Percentiles rank a stretch among this genome's conserved stretches.
phyloP scores from a whole-genome alignment of 2,329 filamentous ascomycete genomes.

The Spiromastix sp. region DNA sequence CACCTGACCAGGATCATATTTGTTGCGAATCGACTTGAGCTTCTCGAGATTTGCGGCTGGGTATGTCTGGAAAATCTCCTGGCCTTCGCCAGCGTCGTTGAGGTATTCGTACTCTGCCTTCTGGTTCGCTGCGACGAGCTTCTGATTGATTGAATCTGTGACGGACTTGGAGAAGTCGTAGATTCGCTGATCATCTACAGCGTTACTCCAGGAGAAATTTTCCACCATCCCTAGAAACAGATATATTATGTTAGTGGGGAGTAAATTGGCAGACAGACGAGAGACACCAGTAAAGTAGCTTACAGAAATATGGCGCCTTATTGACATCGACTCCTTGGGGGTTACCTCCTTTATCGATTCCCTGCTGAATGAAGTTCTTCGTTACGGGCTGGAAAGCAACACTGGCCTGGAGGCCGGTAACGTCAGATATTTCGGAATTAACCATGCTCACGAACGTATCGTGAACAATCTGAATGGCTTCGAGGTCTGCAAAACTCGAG shows the following conservation, averaged over 20 bases:
- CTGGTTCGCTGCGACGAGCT: background rate
- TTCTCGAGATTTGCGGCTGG: conserved; percentile 18
- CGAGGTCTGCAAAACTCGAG: background rate
- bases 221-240: background rate
- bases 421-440: conserved; percentile 1
- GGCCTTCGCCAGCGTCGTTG: conserved; percentile 1
- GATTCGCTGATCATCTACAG: background rate
- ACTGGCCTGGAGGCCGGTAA: background rate
- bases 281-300: background rate
- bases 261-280: background rate
- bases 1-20: conserved; percentile 28
- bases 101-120: background rate
- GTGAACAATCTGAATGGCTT: background rate
- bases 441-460: background rate
- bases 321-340: conserved; percentile 1
- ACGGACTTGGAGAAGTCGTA: background rate
- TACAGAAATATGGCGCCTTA: conserved; percentile 6
- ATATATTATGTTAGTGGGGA: background rate
- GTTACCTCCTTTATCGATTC: conserved; percentile 1
- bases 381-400: conserved; percentile 2
- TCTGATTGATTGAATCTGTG: background rate
- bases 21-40: conserved; percentile 20
- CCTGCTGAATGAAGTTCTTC: conserved; percentile 3
- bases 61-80: conserved; percentile 18
- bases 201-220: conserved; percentile 5